A percentile compares a stretch with the other conserved stretches of the same genome.
These are phyloP conservation scores for Leishmania martiniquensis DNA, from an alignment of 208 protist species.

Conservation along the genomic window DNA sequence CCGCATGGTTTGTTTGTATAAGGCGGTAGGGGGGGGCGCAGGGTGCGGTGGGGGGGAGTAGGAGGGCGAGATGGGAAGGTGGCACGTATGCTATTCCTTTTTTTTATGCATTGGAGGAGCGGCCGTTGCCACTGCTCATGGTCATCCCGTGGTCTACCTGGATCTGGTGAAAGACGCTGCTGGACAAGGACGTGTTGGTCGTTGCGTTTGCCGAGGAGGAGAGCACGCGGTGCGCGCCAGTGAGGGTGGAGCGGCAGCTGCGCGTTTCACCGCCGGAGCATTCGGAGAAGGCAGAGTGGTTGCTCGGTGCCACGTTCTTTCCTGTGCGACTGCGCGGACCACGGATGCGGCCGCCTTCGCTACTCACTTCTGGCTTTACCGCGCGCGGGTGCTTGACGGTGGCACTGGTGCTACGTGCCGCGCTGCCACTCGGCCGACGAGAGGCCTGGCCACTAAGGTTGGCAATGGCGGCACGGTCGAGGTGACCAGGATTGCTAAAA, in stretches of 20 bases:
- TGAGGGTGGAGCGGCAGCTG: conserved; percentile 56
- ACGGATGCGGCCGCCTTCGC: conserved; percentile 30
- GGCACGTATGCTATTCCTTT: not conserved
- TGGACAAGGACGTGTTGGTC: conserved; percentile 55
- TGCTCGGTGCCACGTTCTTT: conserved; percentile 70
- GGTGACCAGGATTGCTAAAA: conserved; percentile 28
- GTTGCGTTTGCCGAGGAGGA: conserved; percentile 50
- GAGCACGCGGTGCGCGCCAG: conserved; percentile 37
- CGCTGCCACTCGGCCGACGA: conserved; percentile 25
- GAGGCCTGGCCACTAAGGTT: conserved; percentile 26
- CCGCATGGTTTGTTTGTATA: not conserved
- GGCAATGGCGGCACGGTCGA: conserved; percentile 32
- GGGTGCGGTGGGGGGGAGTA: not conserved
- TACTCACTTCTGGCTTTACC: conserved; percentile 45
- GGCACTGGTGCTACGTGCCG: conserved; percentile 33
- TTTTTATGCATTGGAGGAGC: conserved; percentile 4
- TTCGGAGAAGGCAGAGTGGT: conserved; percentile 86
- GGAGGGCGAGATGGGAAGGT: not conserved
- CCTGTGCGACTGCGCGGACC: conserved; percentile 56
- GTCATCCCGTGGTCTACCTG: conserved; percentile 17
- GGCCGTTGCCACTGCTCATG: conserved; percentile 13
- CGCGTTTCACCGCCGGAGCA: conserved; percentile 85
- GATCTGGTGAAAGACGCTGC: conserved; percentile 34
- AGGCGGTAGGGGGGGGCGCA: not conserved
- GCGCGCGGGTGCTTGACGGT: conserved; percentile 46